A percentile compares a stretch with the other conserved stretches of the same genome.
These are phyloP conservation scores for Candida mattraensis DNA, from an alignment of 805 yeast species.

Conservation along the genomic window DNA sequence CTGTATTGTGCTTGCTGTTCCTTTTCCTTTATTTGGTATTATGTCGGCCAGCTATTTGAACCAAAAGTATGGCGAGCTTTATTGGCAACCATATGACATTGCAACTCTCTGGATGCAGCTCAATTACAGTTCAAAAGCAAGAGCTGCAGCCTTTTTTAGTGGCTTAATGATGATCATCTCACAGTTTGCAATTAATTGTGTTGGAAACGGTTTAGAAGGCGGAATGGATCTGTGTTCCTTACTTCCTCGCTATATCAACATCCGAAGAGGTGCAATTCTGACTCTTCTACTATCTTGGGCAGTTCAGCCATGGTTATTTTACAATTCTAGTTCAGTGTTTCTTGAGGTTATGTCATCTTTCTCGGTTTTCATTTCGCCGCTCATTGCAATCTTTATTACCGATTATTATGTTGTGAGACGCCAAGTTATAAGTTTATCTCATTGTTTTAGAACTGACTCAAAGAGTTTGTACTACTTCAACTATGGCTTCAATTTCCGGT, in stretches of 20 bases:
- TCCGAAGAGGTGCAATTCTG: constrained; percentile 45
- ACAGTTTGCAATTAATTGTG: constrained; percentile 39
- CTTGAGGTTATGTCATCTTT: constrained; percentile 29
- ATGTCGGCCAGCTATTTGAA: constrained; percentile 43
- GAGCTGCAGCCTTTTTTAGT: constrained; percentile 49
- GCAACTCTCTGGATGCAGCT: constrained; percentile 40
- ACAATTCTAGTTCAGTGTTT: constrained; percentile 36
- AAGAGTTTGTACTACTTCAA: constrained; percentile 40
- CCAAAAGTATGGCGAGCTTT: constrained; percentile 23
- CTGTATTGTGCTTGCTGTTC: constrained; percentile 25
- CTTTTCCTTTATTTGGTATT: constrained; percentile 46
- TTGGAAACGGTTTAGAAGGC: constrained; percentile 41
- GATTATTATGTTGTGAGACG: constrained; percentile 42
- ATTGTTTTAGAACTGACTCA: constrained; percentile 42
- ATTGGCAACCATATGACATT: constrained; percentile 49
- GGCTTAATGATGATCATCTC: constrained; percentile 36
- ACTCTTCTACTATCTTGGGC: constrained; percentile 35
- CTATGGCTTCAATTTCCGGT: constrained; percentile 75
- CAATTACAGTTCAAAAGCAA: constrained; percentile 35
- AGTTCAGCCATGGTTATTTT: constrained; percentile 42
- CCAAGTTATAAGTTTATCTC: constrained; percentile 38
- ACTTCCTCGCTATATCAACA: constrained; percentile 41
- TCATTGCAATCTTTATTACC: constrained; percentile 37
- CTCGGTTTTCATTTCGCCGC: constrained; percentile 40
- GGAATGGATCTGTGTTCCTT: constrained; percentile 51